Percentiles rank a stretch among this genome's conserved stretches.
phyloP scores from a whole-genome alignment of 2,329 filamentous ascomycete genomes.

The Arthrocladium fulminans region DNA sequence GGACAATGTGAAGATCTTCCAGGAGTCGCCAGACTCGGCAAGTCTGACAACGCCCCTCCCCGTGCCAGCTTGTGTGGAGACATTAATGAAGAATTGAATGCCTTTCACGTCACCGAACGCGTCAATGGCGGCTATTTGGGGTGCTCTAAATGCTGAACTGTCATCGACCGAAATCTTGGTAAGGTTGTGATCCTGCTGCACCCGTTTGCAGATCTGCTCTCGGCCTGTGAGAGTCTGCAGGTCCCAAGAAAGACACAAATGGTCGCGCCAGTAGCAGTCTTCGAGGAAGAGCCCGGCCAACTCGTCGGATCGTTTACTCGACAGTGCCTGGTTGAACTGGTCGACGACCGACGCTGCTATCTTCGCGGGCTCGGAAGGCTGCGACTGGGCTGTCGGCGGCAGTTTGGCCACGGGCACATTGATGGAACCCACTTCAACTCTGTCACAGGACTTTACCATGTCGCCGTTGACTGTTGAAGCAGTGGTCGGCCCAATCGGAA shows the following conservation, averaged over 20 bases:
- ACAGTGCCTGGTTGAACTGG: slow-evolving; percentile 33
- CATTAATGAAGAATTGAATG: slow-evolving; percentile 48
- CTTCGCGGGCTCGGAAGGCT: slow-evolving; percentile 29
- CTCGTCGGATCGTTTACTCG: slow-evolving; percentile 27
- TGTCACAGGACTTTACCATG: too few species aligned
- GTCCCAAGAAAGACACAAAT: slow-evolving; percentile 49
- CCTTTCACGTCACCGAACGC: slow-evolving; percentile 41
- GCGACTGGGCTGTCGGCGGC: slow-evolving; percentile 31
- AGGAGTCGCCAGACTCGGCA: slow-evolving; percentile 35
- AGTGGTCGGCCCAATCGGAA: too few species aligned
- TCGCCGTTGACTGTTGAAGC: too few species aligned
- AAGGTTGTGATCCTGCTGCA: slow-evolving; percentile 35
- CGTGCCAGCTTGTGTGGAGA: slow-evolving; percentile 45
- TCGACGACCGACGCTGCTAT: slow-evolving; percentile 32
- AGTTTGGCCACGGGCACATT: slow-evolving; percentile 41
- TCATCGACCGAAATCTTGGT: slow-evolving; percentile 40
- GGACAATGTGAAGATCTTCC: slow-evolving; percentile 58
- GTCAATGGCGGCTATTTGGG: slow-evolving; percentile 42
- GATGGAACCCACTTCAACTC: slow-evolving; percentile 45
- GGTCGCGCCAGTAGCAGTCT: slow-evolving; percentile 51
- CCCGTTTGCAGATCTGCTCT: slow-evolving; percentile 31
- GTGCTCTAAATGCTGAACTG: slow-evolving; percentile 37
- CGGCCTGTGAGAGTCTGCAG: slow-evolving; percentile 46
- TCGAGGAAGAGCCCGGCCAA: slow-evolving; percentile 40
- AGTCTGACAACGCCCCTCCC: slow-evolving; percentile 52